Evolutionary conservation across 306 rosid genomes (phyloP).

Genomic region (Luffa aegyptiaca): DNA sequence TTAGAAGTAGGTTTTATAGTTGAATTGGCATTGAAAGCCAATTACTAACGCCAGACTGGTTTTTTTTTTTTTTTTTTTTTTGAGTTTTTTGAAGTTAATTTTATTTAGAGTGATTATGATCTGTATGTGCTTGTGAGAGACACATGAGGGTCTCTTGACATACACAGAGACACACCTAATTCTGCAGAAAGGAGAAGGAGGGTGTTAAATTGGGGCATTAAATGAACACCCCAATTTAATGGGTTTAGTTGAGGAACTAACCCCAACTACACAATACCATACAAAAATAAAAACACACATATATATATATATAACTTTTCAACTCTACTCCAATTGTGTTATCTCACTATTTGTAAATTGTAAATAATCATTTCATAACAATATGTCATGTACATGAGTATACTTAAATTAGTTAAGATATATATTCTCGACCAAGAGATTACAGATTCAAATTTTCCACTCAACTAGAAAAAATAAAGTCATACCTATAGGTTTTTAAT

Average conservation of each 20-base stretch:
- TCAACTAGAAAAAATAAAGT: too few relatives aligned
- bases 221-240: conserved; percentile 45
- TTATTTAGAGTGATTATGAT: too few relatives aligned
- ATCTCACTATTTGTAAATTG: too few relatives aligned
- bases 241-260: conserved; percentile 75
- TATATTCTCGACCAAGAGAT: too few relatives aligned
- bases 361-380: too few relatives aligned
- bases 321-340: too few relatives aligned
- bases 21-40: conserved; percentile 35
- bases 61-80: background rate
- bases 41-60: conserved; percentile 52
- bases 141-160: background rate
- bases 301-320: too few relatives aligned
- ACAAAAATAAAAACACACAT: background rate
- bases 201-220: conserved; percentile 32
- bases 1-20: conserved; percentile 55
- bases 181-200: conserved; percentile 22
- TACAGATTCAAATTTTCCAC: too few relatives aligned
- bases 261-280: background rate
- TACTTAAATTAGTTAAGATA: too few relatives aligned
- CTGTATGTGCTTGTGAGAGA: too few relatives aligned
- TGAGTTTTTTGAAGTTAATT: background rate
- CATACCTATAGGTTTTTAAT: background rate
- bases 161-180: conserved; percentile 16
- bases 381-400: too few relatives aligned